These are phyloP conservation scores for Balakata baccata DNA, from an alignment of 345 rosid species.

Conservation along the genomic window DNA sequence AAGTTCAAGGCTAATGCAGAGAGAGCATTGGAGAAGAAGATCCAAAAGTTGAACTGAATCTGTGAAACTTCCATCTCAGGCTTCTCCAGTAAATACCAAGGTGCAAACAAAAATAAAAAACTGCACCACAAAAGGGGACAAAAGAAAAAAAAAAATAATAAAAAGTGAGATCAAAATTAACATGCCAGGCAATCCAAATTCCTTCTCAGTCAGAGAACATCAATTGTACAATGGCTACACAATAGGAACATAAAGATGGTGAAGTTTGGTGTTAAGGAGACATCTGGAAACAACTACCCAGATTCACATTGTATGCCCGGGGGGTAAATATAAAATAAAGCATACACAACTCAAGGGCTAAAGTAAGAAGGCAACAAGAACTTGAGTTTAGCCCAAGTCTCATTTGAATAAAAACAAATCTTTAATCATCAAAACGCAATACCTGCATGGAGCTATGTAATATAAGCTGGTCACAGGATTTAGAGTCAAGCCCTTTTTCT, in stretches of 20 bases:
- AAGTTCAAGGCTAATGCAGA: constrained; percentile 89
- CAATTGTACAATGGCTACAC: not conserved
- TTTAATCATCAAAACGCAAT: constrained; percentile 17
- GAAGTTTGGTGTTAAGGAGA: not conserved
- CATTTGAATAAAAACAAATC: not conserved
- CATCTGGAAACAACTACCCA: not conserved
- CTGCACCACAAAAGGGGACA: constrained; percentile 43
- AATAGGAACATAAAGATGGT: not conserved
- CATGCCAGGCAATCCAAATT: not conserved
- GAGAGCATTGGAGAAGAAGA: constrained; percentile 90
- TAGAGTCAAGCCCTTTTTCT: constrained; percentile 83
- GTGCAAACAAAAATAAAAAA: constrained; percentile 80
- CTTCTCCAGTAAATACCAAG: constrained; percentile 90
- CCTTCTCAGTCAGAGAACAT: not conserved
- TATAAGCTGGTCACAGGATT: constrained; percentile 94
- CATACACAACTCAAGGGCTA: not conserved
- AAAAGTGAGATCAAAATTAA: constrained; percentile 12
- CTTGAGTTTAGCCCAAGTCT: not conserved
- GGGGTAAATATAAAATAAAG: not conserved
- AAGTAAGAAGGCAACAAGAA: not conserved
- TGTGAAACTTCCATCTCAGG: constrained; percentile 73
- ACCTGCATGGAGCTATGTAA: constrained; percentile 99
- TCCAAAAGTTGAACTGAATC: constrained; percentile 94
- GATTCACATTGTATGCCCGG: not conserved
- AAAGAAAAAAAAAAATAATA: not conserved